Evolutionary conservation across 2,329 filamentous ascomycete genomes (phyloP), one percentile per base, ranked within the genome.

Genomic region (Paecilomyces variotii): DNA sequence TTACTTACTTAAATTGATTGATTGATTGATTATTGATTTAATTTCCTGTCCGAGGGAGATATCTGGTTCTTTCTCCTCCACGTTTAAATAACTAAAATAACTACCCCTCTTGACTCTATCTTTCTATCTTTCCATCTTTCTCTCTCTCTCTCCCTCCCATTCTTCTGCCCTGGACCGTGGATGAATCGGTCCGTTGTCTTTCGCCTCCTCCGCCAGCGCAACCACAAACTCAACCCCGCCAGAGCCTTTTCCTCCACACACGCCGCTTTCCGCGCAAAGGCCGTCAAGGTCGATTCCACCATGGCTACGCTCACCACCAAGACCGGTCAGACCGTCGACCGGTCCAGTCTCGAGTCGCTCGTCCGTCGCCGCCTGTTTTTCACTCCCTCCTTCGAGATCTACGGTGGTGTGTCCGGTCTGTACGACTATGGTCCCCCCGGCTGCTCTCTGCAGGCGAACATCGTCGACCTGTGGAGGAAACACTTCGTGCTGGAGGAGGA

Each of bases 381-480:
- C 78, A 96, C 92, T 63, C 92, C 92, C 57, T 87, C 91, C 57
- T 97, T 97, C 76, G 94, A 97, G 77, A 93, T 96, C 69, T 97
- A 97, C 73, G 89, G 89, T 66, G 91, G 91, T 70, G 88, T 94
- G 59, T 87, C 86, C 65, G 91, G 91, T 69, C 87, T 96, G 59
- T 97, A 91, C 79, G 92, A 97, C 77, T 96, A 95, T 78, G 92
- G 92, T 65, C 91, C 92, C 30, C 90, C 92, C 32, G 91, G 92
- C 64, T 92, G 89, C 76, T 84, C 89, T 54, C 83, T 96, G 60
- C 89, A 95, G 76, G 87, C 90, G 69, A 93, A 94, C 78, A 88
- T 97, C 67, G 81, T 96, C 73, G 90, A 95, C 73, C 73, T 86
- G 64, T 97, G 92, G 92, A 84, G 91, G 74, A 95, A 95, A 76